These are phyloP conservation scores for Rhizopogon salebrosus DNA, from an alignment of 768 basidiomycete genomes.

Conservation along the genomic window DNA sequence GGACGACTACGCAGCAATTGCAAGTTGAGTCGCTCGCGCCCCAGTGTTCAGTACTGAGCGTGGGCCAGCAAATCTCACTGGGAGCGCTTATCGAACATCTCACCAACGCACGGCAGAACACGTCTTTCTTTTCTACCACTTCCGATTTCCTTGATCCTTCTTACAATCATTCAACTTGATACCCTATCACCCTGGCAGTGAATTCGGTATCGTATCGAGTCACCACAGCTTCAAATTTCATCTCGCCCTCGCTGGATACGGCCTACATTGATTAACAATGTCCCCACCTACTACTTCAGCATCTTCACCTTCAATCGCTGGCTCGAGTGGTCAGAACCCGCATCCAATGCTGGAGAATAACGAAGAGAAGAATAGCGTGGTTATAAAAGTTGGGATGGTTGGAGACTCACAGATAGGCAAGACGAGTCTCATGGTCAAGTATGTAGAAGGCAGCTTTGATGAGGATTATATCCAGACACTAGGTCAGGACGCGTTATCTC, in stretches of 20 bases:
- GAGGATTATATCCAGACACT: conserved; percentile 99
- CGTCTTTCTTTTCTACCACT: conserved; percentile 34
- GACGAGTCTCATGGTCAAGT: conserved; percentile 99
- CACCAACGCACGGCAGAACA: conserved; percentile 27
- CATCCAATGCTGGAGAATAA: conserved; percentile 50
- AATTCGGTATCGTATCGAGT: background rate
- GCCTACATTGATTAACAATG: conserved; percentile 29
- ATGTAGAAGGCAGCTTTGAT: conserved; percentile 97
- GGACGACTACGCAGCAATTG: conserved; percentile 26
- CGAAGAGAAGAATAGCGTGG: conserved; percentile 84
- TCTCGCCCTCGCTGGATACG: conserved; percentile 8
- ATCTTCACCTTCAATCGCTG: conserved; percentile 36
- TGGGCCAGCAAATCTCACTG: conserved; percentile 26
- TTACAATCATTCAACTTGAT: conserved; percentile 19
- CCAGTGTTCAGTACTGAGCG: conserved; percentile 24
- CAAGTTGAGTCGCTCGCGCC: conserved; percentile 23
- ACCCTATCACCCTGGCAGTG: conserved; percentile 17
- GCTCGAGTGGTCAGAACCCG: conserved; percentile 49
- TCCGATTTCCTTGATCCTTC: conserved; percentile 23
- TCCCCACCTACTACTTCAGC: conserved; percentile 47
- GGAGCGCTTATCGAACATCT: conserved; percentile 30
- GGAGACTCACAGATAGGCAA: conserved; percentile 99
- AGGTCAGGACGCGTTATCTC: conserved; percentile 44
- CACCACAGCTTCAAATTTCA: background rate
- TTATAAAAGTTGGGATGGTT: conserved; percentile 99